phyloP scores from a whole-genome alignment of 805 yeast species.

The Ogataea ganodermae region DNA sequence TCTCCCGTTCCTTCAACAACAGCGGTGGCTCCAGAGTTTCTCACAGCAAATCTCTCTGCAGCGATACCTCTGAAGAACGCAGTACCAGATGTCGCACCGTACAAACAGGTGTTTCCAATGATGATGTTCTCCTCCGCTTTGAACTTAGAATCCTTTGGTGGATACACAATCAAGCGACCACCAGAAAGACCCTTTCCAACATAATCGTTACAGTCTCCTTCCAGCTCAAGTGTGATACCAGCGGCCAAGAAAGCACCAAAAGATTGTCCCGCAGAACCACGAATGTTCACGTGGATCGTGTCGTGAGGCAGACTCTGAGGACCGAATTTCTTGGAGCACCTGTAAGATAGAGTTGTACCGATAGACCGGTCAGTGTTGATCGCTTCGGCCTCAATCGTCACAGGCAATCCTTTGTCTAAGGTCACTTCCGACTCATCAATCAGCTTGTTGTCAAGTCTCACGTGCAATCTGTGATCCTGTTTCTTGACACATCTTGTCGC shows the following conservation, averaged over 20 bases:
- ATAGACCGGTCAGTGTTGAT: constrained; percentile 95
- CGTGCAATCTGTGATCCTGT: constrained; percentile 92
- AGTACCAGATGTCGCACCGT: constrained; percentile 95
- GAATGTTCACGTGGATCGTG: constrained; percentile 88
- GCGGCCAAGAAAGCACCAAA: constrained; percentile 97
- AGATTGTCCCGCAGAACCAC: constrained; percentile 97
- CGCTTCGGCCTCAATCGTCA: constrained; percentile 88
- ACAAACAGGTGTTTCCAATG: constrained; percentile 95
- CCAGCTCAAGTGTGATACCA: constrained; percentile 91
- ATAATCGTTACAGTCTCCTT: constrained; percentile 97
- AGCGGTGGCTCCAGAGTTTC: constrained; percentile 97
- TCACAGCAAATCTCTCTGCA: constrained; percentile 96
- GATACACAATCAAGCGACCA: constrained; percentile 89
- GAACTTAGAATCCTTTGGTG: constrained; percentile 80
- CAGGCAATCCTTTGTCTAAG: constrained; percentile 95
- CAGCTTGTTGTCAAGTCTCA: constrained; percentile 91
- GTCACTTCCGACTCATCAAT: constrained; percentile 95
- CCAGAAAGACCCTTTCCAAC: constrained; percentile 98
- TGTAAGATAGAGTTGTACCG: constrained; percentile 92
- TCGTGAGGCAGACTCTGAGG: constrained; percentile 93
- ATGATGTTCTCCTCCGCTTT: constrained; percentile 95
- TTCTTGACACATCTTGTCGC: constrained; percentile 89
- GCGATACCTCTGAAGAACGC: constrained; percentile 96
- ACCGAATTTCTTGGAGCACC: constrained; percentile 91
- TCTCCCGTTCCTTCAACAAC: constrained; percentile 98